Base-by-base conservation (phyloP, 306 rosid genomes). In the Glycine tomentella region DNA sequence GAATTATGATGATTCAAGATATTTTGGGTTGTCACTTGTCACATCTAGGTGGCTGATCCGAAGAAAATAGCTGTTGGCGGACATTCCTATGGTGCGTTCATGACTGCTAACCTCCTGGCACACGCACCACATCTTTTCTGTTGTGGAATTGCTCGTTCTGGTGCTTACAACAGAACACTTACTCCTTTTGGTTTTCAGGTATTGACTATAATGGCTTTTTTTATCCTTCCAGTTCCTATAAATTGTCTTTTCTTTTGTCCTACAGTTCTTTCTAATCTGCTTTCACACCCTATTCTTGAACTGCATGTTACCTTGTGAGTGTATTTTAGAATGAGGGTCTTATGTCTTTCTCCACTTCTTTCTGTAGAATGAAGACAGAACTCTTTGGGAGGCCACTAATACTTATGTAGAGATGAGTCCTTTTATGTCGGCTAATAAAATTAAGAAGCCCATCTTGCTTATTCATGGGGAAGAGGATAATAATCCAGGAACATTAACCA, bases 121-220 rank as follows among this genome's bases (percentile, higher is more conserved):
- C 99, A 93, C 62, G 99, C 99, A 57, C 94, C 99, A 68, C 99
- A 95, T 87, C 96, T 95, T 81, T 95, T 95, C 87, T 85, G 96
- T 81, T 95, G 99, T 83, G 99, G 99, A 73, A 75, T 95, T 88
- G 99, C 99, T 81, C 99, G 99, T 48, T 95, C 99, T 75, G 99
- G 99, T 83, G 99, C 99, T 79, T 95, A 95, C 92, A 93, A 95
- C 87, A 89, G 99, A 85, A 95, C 99, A 4, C 93, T 95, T 53
- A 95, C 99, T 81, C 99, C 99, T 81, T 95, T 95, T 55, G 99
- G 99, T 82, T 95, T 95, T 86, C 99, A 95, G 99, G 99, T 93
- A 79, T 65, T 57, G 16, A 50, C 34, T 38, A 51, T 42, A 46
- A 59, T 59, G 33, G 49, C 36, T 36, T 9, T 36, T 55, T 42